phyloP scores from a whole-genome alignment of 257 asterid genomes.

The Przewalskia tangutica region DNA sequence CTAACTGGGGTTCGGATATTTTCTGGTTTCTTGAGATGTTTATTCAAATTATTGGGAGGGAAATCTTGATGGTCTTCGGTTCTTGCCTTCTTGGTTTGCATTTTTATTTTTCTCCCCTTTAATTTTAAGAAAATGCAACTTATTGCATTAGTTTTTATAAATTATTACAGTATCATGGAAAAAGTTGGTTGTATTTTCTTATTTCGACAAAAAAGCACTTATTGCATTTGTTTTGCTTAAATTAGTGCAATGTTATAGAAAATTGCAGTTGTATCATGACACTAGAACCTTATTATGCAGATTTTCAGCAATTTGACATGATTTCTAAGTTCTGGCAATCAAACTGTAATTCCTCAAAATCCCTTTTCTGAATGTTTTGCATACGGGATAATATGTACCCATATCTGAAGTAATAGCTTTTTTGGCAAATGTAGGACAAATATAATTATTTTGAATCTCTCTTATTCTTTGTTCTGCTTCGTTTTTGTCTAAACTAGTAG shows the following conservation, averaged over 20 bases:
- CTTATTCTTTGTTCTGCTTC: background rate
- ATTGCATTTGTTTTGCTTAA: background rate
- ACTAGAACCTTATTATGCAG: background rate
- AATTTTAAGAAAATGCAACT: background rate
- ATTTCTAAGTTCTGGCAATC: background rate
- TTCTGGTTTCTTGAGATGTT: background rate
- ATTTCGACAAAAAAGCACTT: background rate
- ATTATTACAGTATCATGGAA: background rate
- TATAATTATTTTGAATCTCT: background rate
- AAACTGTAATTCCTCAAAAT: background rate
- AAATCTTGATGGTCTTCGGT: background rate
- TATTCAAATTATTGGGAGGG: background rate
- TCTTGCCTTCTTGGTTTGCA: background rate
- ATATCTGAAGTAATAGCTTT: background rate
- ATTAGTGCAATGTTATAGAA: background rate
- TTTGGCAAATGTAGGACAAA: background rate
- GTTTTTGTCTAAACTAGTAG: background rate
- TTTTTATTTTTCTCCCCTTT: background rate
- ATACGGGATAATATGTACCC: background rate
- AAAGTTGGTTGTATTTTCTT: background rate
- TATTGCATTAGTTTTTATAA: background rate
- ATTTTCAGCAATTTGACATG: background rate
- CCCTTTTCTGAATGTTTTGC: background rate
- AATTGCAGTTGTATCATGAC: background rate
- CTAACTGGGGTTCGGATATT: background rate